phyloP scores from a whole-genome alignment of 192 early-diverging fungal species.

The Umbelopsis sp. region DNA sequence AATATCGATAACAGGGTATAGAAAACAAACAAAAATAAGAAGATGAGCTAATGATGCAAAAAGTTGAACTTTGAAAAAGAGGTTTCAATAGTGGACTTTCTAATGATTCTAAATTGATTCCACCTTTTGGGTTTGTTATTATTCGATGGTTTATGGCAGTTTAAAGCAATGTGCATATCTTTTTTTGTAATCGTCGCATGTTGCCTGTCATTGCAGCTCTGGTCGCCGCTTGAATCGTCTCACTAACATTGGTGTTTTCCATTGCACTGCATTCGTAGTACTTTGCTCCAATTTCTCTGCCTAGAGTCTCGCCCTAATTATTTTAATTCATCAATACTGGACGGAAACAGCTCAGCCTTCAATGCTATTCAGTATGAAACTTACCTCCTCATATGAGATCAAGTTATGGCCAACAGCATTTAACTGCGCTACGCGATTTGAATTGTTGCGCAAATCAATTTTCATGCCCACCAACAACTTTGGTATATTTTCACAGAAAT shows the following conservation, averaged over 20 bases:
- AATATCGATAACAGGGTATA: constrained; percentile 9
- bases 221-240: constrained; percentile 50
- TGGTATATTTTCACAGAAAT: constrained; percentile 48
- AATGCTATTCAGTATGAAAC: too few species aligned
- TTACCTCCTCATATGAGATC: constrained; percentile 43
- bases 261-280: constrained; percentile 58
- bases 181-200: constrained; percentile 36
- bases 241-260: constrained; percentile 42
- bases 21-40: background rate
- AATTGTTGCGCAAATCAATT: constrained; percentile 45
- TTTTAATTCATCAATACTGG: too few species aligned
- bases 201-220: constrained; percentile 46
- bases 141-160: background rate
- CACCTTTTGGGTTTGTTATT: background rate
- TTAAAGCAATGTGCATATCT: constrained; percentile 46
- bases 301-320: constrained; percentile 46
- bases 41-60: background rate
- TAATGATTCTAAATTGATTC: background rate
- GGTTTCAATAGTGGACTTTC: too few species aligned
- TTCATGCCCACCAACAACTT: constrained; percentile 56
- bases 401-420: constrained; percentile 38
- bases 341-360: too few species aligned
- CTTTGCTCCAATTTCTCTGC: constrained; percentile 47
- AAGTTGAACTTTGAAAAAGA: too few species aligned
- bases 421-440: constrained; percentile 26